phyloP scores from a whole-genome alignment of 768 basidiomycete genomes.

The Lactifluus echinatus region DNA sequence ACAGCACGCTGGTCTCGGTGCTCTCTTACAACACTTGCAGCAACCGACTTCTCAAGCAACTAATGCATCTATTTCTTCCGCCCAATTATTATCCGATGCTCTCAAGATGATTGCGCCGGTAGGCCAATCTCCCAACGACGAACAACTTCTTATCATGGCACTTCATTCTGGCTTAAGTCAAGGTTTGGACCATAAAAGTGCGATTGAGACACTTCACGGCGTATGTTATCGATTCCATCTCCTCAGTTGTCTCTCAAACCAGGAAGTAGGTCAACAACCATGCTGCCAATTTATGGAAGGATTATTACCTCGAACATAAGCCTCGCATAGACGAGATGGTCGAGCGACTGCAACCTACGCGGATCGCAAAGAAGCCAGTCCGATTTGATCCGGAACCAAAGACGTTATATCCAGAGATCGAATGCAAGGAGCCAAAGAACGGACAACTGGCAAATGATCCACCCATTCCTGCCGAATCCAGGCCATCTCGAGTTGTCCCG shows the following conservation, averaged over 20 bases:
- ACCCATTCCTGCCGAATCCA: not conserved
- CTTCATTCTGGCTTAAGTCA: conserved; percentile 31
- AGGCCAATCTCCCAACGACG: conserved; percentile 42
- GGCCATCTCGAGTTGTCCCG: not conserved
- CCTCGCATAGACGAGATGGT: conserved; percentile 43
- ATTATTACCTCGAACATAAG: conserved; percentile 68
- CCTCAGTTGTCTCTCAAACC: not conserved
- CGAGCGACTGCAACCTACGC: conserved; percentile 17
- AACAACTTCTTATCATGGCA: conserved; percentile 47
- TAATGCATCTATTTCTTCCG: not conserved
- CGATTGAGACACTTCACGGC: conserved; percentile 58
- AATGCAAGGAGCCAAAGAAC: not conserved
- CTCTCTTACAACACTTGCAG: conserved; percentile 7
- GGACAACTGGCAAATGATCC: no score
- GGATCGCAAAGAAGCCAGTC: conserved; percentile 32
- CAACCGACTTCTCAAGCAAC: conserved; percentile 1
- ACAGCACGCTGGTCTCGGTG: not conserved
- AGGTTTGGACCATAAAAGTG: conserved; percentile 50
- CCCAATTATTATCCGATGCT: conserved; percentile 16
- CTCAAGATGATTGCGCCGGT: conserved; percentile 41
- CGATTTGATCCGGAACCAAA: not conserved
- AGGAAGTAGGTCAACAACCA: conserved; percentile 35
- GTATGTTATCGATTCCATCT: conserved; percentile 31
- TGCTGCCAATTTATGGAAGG: conserved; percentile 62
- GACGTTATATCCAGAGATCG: not conserved